Conservation (phyloP, 345 rosid species). For the Bruguiera parviflora region DNA sequence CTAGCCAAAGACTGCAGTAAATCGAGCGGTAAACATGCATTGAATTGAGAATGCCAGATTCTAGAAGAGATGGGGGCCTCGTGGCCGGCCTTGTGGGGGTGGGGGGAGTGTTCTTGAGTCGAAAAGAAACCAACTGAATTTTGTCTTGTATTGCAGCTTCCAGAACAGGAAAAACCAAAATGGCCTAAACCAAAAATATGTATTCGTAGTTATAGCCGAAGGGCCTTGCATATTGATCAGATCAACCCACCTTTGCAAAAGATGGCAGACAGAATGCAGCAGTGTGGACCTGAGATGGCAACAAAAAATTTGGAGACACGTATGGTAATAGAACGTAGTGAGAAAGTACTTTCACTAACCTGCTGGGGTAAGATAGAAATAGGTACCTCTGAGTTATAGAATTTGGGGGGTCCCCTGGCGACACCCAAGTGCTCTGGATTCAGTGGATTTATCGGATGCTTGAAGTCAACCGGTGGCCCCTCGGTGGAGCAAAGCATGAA, state of each 20-base stretch:
- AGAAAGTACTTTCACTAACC: neutral
- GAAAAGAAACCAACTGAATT: neutral
- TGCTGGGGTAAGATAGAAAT: neutral
- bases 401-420: conserved; percentile 20
- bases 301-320: neutral
- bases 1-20: too few relatives aligned
- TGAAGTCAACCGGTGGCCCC: conserved; percentile 30
- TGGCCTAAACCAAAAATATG: neutral
- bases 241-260: conserved; percentile 5
- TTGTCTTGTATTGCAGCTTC: neutral
- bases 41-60: too few relatives aligned
- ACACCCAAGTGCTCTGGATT: conserved; percentile 21
- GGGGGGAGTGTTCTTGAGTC: neutral
- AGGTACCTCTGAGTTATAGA: conserved; percentile 20
- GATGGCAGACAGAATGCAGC: conserved; percentile 21
- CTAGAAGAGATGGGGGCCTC: too few relatives aligned
- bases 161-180: neutral
- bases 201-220: neutral
- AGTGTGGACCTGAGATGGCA: conserved; percentile 13
- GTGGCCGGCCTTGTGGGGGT: too few relatives aligned
- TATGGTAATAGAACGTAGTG: neutral
- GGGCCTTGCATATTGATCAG: neutral
- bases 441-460: conserved; percentile 21
- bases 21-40: too few relatives aligned
- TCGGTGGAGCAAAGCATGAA: conserved; percentile 29